Evolutionary conservation across 805 yeast species (phyloP).

Genomic region (Candida ascalaphidarum): DNA sequence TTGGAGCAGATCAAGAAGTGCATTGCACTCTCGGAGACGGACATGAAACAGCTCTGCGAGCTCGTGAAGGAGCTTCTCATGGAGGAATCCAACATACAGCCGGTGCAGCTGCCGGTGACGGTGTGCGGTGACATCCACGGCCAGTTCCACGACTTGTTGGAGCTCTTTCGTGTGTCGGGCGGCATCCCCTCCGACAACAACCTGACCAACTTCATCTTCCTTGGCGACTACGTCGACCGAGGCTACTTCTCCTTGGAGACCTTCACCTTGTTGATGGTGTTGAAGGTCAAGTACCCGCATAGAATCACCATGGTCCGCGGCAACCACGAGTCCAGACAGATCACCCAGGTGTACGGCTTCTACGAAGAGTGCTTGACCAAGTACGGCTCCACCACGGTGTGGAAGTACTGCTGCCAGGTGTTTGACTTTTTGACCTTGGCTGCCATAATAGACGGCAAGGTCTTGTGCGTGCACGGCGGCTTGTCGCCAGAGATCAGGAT

Average conservation of each 20-base stretch:
- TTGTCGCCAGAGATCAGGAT: constrained; percentile 94
- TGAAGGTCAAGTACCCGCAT: constrained; percentile 81
- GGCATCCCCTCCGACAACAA: constrained; percentile 78
- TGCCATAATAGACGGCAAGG: constrained; percentile 91
- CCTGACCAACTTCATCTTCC: constrained; percentile 62
- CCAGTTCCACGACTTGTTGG: constrained; percentile 90
- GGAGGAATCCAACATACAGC: constrained; percentile 95
- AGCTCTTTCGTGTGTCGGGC: constrained; percentile 83
- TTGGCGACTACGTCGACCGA: constrained; percentile 96
- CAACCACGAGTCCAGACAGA: constrained; percentile 95
- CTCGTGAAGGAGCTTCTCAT: constrained; percentile 87
- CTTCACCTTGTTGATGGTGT: constrained; percentile 85
- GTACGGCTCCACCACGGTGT: constrained; percentile 89
- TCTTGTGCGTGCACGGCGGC: constrained; percentile 96
- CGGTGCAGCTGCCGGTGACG: constrained; percentile 87
- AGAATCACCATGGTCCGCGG: constrained; percentile 90
- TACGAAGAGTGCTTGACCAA: constrained; percentile 92
- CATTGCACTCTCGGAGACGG: constrained; percentile 78
- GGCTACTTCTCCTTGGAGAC: constrained; percentile 96
- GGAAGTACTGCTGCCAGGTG: constrained; percentile 96
- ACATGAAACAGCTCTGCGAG: constrained; percentile 95
- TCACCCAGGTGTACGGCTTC: constrained; percentile 97
- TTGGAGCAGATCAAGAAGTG: constrained; percentile 88
- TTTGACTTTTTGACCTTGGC: constrained; percentile 91
- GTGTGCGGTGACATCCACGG: constrained; percentile 98